Percentiles rank a stretch among this genome's conserved stretches.
Evolutionary conservation across 495 filamentous ascomycete genomes (phyloP).

Genomic region (Hypoxylon fuscum): DNA sequence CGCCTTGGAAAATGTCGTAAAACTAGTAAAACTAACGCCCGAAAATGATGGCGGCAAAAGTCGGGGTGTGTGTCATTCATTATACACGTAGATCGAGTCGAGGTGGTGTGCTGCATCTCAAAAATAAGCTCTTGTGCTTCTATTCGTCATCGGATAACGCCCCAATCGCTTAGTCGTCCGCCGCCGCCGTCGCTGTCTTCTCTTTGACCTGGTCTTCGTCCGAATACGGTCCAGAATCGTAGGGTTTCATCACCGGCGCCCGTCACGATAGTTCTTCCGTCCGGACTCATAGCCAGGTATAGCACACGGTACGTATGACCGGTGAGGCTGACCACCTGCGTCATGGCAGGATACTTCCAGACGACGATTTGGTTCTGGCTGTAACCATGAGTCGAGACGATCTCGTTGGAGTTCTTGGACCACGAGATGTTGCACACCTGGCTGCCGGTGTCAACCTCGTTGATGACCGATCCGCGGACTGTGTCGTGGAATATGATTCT

Average conservation of each 20-base stretch:
- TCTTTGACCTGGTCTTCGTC: slow-evolving; percentile 67
- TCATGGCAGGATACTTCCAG: slow-evolving; percentile 99
- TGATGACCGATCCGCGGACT: slow-evolving; percentile 74
- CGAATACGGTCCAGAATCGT: slow-evolving; percentile 95
- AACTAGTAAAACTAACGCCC: neutral
- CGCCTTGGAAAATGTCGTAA: slow-evolving; percentile 31
- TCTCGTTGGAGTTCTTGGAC: slow-evolving; percentile 94
- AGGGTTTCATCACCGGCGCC: slow-evolving; percentile 97
- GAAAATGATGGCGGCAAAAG: no score
- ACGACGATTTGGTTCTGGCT: slow-evolving; percentile 97
- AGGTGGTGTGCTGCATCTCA: neutral
- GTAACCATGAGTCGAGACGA: slow-evolving; percentile 98
- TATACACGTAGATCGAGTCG: slow-evolving; percentile 29
- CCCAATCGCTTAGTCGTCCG: slow-evolving; percentile 72
- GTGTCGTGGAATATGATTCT: slow-evolving; percentile 99
- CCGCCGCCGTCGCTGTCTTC: slow-evolving; percentile 59
- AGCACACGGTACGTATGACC: slow-evolving; percentile 96
- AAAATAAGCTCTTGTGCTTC: neutral
- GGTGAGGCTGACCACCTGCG: slow-evolving; percentile 91
- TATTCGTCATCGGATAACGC: slow-evolving; percentile 69
- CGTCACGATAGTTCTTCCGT: slow-evolving; percentile 91
- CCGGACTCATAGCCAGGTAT: slow-evolving; percentile 96
- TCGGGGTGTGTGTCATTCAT: no score
- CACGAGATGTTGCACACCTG: slow-evolving; percentile 98
- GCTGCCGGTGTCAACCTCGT: slow-evolving; percentile 92